Conservation (phyloP, 306 rosid genomes). For the Lathyrus aphaca region DNA sequence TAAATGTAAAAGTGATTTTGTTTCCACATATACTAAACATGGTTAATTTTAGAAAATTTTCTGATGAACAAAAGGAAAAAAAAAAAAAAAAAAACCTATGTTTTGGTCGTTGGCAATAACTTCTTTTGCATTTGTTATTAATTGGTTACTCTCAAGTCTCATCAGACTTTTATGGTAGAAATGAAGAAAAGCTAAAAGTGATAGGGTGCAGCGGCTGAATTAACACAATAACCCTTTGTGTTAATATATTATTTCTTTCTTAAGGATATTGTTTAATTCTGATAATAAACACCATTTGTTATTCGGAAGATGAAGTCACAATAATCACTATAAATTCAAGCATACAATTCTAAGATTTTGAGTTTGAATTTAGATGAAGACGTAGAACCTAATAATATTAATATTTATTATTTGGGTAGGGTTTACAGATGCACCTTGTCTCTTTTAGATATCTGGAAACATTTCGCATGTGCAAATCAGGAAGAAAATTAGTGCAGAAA, state of each 20-base stretch:
- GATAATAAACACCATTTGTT: no score
- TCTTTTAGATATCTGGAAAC: no score
- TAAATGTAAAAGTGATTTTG: background rate
- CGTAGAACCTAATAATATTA: no score
- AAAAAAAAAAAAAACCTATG: background rate
- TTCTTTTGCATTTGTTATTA: background rate
- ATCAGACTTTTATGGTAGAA: background rate
- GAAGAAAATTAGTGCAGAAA: no score
- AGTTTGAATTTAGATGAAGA: no score
- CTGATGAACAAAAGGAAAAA: background rate
- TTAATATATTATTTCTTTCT: background rate
- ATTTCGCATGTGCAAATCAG: no score
- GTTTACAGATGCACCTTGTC: no score
- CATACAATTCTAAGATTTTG: no score
- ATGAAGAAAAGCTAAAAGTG: background rate
- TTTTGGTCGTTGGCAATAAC: background rate
- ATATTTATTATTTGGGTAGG: no score
- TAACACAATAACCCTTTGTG: background rate
- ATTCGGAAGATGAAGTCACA: no score
- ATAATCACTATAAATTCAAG: no score
- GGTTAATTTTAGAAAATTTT: conserved; percentile 19
- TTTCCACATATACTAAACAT: conserved; percentile 9
- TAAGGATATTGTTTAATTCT: no score
- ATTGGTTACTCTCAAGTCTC: background rate
- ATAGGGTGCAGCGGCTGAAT: background rate